Percentiles rank a stretch among this genome's conserved stretches.
phyloP scores from a whole-genome alignment of 495 filamentous ascomycete genomes.

The Aspergillus kassunensis region DNA sequence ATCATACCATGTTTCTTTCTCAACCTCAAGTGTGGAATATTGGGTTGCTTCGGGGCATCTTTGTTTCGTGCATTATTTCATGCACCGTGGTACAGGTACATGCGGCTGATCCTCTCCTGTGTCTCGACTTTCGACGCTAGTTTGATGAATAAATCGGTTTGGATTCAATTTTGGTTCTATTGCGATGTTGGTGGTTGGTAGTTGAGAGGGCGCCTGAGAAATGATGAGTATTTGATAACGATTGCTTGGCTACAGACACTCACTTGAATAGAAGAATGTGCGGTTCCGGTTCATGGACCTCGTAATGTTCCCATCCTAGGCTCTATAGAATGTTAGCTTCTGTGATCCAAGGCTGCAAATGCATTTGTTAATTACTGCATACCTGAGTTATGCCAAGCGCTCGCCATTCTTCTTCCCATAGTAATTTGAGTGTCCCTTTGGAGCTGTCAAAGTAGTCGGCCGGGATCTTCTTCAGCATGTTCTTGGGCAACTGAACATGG shows the following conservation, averaged over 20 bases:
- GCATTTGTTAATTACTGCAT: conserved; percentile 25
- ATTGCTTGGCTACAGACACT: conserved; percentile 23
- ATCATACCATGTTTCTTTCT: conserved; percentile 36
- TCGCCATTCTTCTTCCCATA: conserved; percentile 99
- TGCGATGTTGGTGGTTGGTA: conserved; percentile 66
- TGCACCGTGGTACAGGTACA: not conserved
- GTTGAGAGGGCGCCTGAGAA: conserved; percentile 72
- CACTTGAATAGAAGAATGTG: conserved; percentile 99
- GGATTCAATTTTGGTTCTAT: conserved; percentile 19
- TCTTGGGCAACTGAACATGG: conserved; percentile 94
- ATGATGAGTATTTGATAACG: not conserved
- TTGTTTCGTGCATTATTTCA: conserved; percentile 6
- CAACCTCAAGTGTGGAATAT: conserved; percentile 28
- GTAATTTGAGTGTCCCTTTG: conserved; percentile 88
- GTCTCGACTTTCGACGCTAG: not conserved
- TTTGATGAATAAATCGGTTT: not conserved
- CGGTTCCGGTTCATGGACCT: conserved; percentile 97
- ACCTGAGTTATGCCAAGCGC: conserved; percentile 95
- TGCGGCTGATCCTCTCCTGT: not conserved
- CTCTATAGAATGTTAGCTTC: conserved; percentile 53
- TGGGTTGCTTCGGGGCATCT: conserved; percentile 16
- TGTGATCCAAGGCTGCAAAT: not conserved
- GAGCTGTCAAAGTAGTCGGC: conserved; percentile 88
- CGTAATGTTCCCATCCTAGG: conserved; percentile 97
- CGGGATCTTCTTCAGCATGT: conserved; percentile 95